Percentiles rank a stretch among this genome's conserved stretches.
These are phyloP conservation scores for Pleurostoma richardsiae DNA, from an alignment of 2,329 filamentous ascomycete genomes.

Conservation along the genomic window DNA sequence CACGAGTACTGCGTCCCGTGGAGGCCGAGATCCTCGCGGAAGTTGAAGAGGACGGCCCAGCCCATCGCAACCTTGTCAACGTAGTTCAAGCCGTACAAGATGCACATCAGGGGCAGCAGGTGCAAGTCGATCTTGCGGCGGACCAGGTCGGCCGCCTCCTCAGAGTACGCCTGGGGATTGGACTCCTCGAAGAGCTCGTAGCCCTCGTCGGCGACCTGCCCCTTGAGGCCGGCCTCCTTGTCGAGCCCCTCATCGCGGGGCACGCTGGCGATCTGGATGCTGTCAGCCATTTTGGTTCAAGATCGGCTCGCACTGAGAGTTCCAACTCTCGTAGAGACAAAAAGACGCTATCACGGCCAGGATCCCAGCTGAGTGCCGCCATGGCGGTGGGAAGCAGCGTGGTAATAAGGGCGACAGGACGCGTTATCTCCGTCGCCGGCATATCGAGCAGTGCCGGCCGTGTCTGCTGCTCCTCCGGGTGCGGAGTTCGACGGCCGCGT, in stretches of 20 bases:
- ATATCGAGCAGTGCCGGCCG: no score
- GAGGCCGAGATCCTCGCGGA: conserved; percentile 13
- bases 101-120: conserved; percentile 15
- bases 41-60: conserved; percentile 17
- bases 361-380: no score
- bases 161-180: conserved; percentile 6
- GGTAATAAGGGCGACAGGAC: no score
- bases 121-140: conserved; percentile 11
- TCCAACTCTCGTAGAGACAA: no score
- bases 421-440: no score
- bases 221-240: conserved; percentile 6
- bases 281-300: conserved; percentile 2
- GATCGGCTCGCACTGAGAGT: not conserved
- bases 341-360: no score
- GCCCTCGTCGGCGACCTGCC: conserved; percentile 13
- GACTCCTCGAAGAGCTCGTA: conserved; percentile 16
- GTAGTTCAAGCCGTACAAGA: conserved; percentile 15
- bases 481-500: no score
- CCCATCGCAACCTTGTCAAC: conserved; percentile 16
- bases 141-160: conserved; percentile 12
- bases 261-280: not conserved
- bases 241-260: not conserved
- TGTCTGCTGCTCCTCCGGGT: no score
- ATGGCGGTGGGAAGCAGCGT: no score
- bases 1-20: conserved; percentile 4